phyloP scores from a whole-genome alignment of 2,329 filamentous ascomycete species.

The Pseudogymnoascus destructans region DNA sequence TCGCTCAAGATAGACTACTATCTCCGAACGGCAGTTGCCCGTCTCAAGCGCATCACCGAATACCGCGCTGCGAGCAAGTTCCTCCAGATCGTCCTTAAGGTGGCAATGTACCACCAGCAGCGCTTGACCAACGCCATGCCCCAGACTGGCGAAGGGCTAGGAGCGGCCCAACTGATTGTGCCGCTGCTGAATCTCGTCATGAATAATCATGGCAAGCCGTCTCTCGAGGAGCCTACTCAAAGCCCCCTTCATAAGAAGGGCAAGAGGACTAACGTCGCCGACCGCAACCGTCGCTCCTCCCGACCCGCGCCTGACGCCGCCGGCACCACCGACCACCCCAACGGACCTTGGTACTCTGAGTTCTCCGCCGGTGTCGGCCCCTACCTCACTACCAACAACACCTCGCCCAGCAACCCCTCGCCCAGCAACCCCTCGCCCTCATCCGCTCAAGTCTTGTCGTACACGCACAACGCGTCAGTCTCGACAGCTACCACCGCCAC shows the following conservation, averaged over 20 bases:
- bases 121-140: not conserved
- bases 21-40: constrained; percentile 50
- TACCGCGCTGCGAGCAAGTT: constrained; percentile 7
- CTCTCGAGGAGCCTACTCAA: not conserved
- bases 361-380: not conserved
- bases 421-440: not conserved
- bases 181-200: constrained; percentile 5
- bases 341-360: not conserved
- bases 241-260: not conserved
- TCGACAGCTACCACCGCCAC: not conserved
- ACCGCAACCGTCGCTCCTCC: not conserved
- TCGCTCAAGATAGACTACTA: constrained; percentile 49
- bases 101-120: constrained; percentile 7
- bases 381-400: not conserved
- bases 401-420: not conserved
- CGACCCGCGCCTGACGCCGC: not conserved
- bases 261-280: not conserved
- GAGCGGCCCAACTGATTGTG: not conserved
- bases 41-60: not conserved
- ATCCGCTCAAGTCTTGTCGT: not conserved
- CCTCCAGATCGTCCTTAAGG: constrained; percentile 5
- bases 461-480: not conserved
- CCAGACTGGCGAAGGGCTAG: not conserved
- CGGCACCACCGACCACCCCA: not conserved
- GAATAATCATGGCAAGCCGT: not conserved